Conservation (phyloP, 805 yeast species). For the Candida sakaeoensis region DNA sequence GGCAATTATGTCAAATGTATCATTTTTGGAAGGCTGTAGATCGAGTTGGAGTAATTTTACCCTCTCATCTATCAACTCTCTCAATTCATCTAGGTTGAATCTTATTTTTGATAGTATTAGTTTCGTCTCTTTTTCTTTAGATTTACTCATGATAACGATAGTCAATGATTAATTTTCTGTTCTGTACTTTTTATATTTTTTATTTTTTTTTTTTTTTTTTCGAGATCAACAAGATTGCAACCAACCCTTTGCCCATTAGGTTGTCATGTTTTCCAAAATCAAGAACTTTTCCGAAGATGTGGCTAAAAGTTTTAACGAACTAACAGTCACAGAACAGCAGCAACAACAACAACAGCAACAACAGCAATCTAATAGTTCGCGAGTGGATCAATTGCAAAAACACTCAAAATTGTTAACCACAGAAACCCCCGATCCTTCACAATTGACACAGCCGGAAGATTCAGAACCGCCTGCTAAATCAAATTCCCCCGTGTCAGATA, state of each 20-base stretch:
- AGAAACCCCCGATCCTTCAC: conserved; percentile 46
- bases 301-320: conserved; percentile 40
- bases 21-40: conserved; percentile 37
- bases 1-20: conserved; percentile 33
- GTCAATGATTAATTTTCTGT: too few species aligned
- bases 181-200: too few species aligned
- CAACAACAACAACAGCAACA: conserved; percentile 13
- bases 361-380: conserved; percentile 10
- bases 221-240: conserved; percentile 3
- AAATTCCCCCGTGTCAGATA: conserved; percentile 8
- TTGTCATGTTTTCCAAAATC: conserved; percentile 37
- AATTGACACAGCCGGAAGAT: conserved; percentile 46
- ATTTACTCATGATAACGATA: not conserved
- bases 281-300: conserved; percentile 44
- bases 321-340: conserved; percentile 13
- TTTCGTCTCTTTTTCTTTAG: conserved; percentile 8
- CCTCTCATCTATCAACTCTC: conserved; percentile 31
- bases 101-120: conserved; percentile 8
- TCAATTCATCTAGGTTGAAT: conserved; percentile 16
- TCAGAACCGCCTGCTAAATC: conserved; percentile 6
- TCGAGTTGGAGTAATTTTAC: conserved; percentile 24
- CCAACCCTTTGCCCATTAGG: not conserved
- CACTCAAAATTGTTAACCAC: conserved; percentile 33
- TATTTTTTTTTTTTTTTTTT: not conserved
- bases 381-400: conserved; percentile 30